Conservation (phyloP, 192 early-diverging fungal genomes). For the Fimicolochytrium jonesii region DNA sequence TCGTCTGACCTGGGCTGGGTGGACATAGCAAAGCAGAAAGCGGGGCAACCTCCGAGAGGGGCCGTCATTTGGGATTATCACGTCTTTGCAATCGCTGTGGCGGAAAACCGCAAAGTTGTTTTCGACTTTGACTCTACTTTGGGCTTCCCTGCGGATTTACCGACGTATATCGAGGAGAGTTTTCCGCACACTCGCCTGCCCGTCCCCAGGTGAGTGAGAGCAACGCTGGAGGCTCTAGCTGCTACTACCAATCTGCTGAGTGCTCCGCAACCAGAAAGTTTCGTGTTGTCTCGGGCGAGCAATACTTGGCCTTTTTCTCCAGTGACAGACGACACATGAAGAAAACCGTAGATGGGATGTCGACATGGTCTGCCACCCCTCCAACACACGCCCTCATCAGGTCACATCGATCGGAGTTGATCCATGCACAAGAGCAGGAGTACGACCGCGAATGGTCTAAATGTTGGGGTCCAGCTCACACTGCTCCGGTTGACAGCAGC, state of each 20-base stretch:
- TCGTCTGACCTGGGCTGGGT: slow-evolving; percentile 22
- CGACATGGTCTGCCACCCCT: neutral
- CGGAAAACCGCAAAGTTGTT: neutral
- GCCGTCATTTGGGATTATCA: slow-evolving; percentile 20
- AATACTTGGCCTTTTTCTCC: slow-evolving; percentile 2
- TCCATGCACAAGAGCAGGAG: neutral
- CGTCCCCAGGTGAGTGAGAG: neutral
- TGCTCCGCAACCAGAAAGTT: slow-evolving; percentile 9
- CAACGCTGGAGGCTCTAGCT: neutral
- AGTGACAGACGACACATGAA: slow-evolving; percentile 22
- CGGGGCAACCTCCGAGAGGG: neutral
- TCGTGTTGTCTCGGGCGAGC: neutral
- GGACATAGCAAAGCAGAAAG: neutral
- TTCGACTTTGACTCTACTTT: slow-evolving; percentile 6
- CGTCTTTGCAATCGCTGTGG: slow-evolving; percentile 8
- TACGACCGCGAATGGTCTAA: neutral
- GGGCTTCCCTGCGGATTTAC: neutral
- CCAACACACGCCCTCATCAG: slow-evolving; percentile 2
- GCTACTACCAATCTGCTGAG: neutral
- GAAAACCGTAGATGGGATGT: neutral
- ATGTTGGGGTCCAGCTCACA: slow-evolving; percentile 17
- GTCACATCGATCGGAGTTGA: neutral
- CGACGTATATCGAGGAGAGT: neutral
- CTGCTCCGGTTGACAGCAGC: neutral
- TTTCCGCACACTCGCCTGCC: neutral